Evolutionary conservation across 108 stramenopile species (phyloP).

Genomic region (Cyclotella sp.): DNA sequence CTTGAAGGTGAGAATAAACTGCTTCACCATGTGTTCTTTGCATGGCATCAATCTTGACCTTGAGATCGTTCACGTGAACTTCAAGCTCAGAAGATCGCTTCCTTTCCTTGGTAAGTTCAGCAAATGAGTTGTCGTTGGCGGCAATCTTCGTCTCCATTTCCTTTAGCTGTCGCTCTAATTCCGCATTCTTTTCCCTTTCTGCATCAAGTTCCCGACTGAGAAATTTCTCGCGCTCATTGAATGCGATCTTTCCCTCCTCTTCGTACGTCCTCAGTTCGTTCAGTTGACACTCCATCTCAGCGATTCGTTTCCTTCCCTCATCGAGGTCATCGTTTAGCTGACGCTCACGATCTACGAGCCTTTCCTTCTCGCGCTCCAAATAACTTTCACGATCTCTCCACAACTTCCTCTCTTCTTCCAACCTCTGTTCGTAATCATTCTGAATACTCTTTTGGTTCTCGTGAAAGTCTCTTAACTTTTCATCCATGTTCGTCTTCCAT

Average conservation of each 20-base stretch:
- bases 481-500: background rate
- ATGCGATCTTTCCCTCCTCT: background rate
- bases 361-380: slow-evolving; percentile 8
- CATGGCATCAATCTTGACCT: slow-evolving; percentile 2
- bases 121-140: background rate
- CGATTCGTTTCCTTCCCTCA: background rate
- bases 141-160: slow-evolving; percentile 4
- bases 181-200: slow-evolving; percentile 3
- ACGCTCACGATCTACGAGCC: background rate
- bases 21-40: slow-evolving; percentile 33
- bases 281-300: slow-evolving; percentile 7
- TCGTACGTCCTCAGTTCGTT: background rate
- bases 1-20: slow-evolving; percentile 38
- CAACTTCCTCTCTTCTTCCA: slow-evolving; percentile 2
- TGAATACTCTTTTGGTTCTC: background rate
- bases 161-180: slow-evolving; percentile 9
- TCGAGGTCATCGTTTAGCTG: background rate
- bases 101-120: slow-evolving; percentile 5
- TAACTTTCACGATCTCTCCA: background rate
- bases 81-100: slow-evolving; percentile 2
- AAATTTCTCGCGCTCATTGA: background rate
- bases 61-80: slow-evolving; percentile 9
- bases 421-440: background rate
- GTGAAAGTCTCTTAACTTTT: background rate
- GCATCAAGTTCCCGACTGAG: background rate